Base-by-base conservation (phyloP, 2,329 filamentous ascomycete species). In the Fusarium acutatum region DNA sequence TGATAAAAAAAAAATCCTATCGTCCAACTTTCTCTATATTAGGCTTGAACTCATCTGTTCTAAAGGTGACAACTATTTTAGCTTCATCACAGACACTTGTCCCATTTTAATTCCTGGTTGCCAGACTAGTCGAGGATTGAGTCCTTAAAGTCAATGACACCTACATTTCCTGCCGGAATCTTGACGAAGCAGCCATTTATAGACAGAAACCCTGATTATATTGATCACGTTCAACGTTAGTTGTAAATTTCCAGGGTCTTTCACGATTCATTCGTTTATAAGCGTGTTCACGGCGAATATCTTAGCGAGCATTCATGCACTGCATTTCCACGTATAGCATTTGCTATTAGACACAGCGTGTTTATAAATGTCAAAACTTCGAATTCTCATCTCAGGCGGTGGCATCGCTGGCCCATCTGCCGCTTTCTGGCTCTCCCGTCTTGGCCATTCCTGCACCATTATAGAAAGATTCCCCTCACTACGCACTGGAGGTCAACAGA, bases 341-440 rank as follows among this genome's bases (percentile, higher is more conserved):
- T 46, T 13, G 22, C 24, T n/a, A 35, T 17, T 35, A 28, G 24
- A 28, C 37, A 17, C 24, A n/a, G 9, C 24, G 35, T 24, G 26
- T n/a, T 24, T 35, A n/a, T n/a, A 32, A 50, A 72, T 72, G 69
- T 41, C 50, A 13, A 63, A 79, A 20, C 72, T 86, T 62, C 85
- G 80, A 75, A 77, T 89, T 47, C 84, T 89, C 68, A 86, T 89
- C 67, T 79, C 82, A 56, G 86, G 86, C 64, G 84, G 81, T 9
- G 85, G 86, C 64, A 80, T 87, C 37, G 83, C 83, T 28, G 86
- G 85, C 9, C 83, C 84, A 0, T 80, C 83, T 1, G 78, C 86
- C 5, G 85, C 84, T 13, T 81, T 81, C 57, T 82, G 83, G 77
- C 80, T 87, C 11, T 84, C 76, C 14, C 79, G 79, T 8, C 78